phyloP scores from a whole-genome alignment of 2,329 filamentous ascomycete species.

The Verticillium isaacii region DNA sequence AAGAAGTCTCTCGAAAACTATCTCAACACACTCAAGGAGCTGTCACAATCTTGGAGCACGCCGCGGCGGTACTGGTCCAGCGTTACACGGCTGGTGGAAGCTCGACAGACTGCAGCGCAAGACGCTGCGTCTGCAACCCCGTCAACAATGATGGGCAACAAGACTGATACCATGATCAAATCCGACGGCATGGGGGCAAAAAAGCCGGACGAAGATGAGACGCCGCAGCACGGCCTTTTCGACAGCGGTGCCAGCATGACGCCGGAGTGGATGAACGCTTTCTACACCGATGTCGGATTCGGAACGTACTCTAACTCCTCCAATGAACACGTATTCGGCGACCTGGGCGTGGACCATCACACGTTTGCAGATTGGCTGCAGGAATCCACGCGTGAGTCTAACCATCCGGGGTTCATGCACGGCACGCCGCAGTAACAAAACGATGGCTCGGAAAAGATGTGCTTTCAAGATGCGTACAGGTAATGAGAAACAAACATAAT shows the following conservation, averaged over 20 bases:
- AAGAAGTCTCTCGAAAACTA: not conserved
- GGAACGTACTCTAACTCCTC: not conserved
- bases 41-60: not conserved
- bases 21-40: not conserved
- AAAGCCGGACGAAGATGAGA: not conserved
- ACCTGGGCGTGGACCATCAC: not conserved
- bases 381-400: not conserved
- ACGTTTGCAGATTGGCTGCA: not conserved
- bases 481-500: not conserved
- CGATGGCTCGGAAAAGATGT: not conserved
- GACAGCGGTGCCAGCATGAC: not conserved
- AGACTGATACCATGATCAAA: not conserved
- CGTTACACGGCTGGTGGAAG: not conserved
- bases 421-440: not conserved
- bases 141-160: not conserved
- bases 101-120: not conserved
- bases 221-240: not conserved
- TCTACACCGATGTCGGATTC: not conserved
- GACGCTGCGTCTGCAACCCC: not conserved
- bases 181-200: not conserved
- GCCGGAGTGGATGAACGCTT: not conserved
- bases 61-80: not conserved
- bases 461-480: not conserved
- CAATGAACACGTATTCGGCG: not conserved
- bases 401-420: not conserved